phyloP scores from a whole-genome alignment of 148 eudicot genomes.

The Rhododendron williamsianum region DNA sequence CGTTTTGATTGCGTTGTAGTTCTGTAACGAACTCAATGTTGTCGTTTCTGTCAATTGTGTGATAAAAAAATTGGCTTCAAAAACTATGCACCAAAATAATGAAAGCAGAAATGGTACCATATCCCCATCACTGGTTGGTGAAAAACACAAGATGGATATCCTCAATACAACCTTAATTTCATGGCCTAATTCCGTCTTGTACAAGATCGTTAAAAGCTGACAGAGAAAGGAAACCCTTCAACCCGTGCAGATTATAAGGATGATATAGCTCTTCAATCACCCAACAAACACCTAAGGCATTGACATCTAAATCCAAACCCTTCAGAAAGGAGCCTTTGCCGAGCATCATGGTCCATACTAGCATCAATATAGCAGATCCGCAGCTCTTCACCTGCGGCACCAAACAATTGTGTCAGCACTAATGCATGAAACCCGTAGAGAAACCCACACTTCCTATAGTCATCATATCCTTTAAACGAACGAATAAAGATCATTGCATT shows the following conservation, averaged over 20 bases:
- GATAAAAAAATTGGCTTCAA: too few relatives aligned
- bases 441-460: not conserved
- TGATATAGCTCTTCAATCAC: slow-evolving; percentile 30
- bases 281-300: slow-evolving; percentile 63
- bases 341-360: slow-evolving; percentile 73
- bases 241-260: not conserved
- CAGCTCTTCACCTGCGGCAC: slow-evolving; percentile 74
- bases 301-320: slow-evolving; percentile 84
- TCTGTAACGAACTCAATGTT: too few relatives aligned
- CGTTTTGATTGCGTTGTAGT: too few relatives aligned
- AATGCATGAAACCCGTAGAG: not conserved
- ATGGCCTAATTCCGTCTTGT: not conserved
- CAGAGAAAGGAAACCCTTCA: not conserved
- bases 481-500: not conserved
- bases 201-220: not conserved
- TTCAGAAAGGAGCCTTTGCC: slow-evolving; percentile 46
- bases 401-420: not conserved
- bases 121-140: not conserved
- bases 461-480: not conserved
- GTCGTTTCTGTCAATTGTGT: too few relatives aligned
- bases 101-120: too few relatives aligned
- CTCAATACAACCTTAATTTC: not conserved
- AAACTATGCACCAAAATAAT: too few relatives aligned
- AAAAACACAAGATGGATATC: not conserved
- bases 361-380: slow-evolving; percentile 95